Evolutionary conservation across 1,284 basidiomycete genomes (phyloP).

Genomic region (Exsudoporus floridanus): DNA sequence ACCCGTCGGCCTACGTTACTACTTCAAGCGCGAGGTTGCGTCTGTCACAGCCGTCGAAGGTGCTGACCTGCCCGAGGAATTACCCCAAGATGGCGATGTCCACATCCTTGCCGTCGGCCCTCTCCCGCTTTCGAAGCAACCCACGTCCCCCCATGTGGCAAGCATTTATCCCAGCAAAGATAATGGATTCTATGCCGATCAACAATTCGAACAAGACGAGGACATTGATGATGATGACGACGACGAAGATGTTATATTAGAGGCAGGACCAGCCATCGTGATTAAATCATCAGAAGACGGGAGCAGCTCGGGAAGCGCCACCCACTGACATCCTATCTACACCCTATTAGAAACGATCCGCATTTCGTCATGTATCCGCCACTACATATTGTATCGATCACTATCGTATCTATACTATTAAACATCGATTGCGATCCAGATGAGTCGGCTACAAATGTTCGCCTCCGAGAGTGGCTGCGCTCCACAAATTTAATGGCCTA

Average conservation of each 20-base stretch:
- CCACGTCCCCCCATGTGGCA: constrained; percentile 34
- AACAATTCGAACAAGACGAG: constrained; percentile 38
- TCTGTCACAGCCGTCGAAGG: constrained; percentile 48
- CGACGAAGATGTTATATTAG: constrained; percentile 60
- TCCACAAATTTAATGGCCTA: background rate
- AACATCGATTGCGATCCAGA: background rate
- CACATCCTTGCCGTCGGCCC: constrained; percentile 54
- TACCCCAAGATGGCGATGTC: constrained; percentile 44
- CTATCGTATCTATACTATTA: constrained; percentile 11
- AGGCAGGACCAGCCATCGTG: constrained; percentile 59
- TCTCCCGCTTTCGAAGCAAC: constrained; percentile 39
- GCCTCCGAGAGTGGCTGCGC: constrained; percentile 9
- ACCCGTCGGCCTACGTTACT: constrained; percentile 84
- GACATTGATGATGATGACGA: constrained; percentile 37
- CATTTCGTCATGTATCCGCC: constrained; percentile 20
- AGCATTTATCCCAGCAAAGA: constrained; percentile 38
- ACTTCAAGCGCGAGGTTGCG: constrained; percentile 58
- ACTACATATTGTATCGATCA: constrained; percentile 18
- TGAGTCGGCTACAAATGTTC: background rate
- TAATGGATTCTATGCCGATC: constrained; percentile 40
- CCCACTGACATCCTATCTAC: constrained; percentile 20
- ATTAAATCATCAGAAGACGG: constrained; percentile 39
- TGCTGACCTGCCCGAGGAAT: constrained; percentile 24
- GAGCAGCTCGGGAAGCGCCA: constrained; percentile 29
- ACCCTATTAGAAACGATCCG: constrained; percentile 12